A percentile compares a stretch with the other conserved stretches of the same genome.
These are phyloP conservation scores for Aspergillus fijiensis DNA, from an alignment of 2,329 filamentous ascomycete genomes.

Conservation along the genomic window DNA sequence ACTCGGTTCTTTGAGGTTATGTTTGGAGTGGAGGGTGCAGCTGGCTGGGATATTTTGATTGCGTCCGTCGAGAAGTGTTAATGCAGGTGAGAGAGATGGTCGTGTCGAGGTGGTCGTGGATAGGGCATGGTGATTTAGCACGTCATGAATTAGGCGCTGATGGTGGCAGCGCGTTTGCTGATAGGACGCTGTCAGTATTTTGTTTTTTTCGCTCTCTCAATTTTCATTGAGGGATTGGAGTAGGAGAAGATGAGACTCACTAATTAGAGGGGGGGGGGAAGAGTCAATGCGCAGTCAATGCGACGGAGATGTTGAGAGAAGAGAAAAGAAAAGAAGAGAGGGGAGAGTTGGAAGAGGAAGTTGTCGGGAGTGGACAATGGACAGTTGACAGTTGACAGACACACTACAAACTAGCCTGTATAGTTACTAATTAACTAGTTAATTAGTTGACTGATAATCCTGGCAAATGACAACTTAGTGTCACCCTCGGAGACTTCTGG, in stretches of 20 bases:
- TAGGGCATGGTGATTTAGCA: not conserved
- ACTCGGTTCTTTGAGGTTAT: not conserved
- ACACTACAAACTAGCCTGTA: not conserved
- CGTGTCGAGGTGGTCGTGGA: not conserved
- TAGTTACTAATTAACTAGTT: not conserved
- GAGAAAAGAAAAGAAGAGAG: conserved; percentile 6
- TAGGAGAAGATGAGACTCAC: not conserved
- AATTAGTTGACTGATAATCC: not conserved
- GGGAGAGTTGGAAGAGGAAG: conserved; percentile 5
- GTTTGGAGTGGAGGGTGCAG: not conserved
- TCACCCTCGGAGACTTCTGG: not conserved
- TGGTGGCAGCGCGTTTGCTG: not conserved
- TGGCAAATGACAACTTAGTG: not conserved
- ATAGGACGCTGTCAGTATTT: not conserved
- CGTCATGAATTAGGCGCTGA: not conserved
- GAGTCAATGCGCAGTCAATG: not conserved
- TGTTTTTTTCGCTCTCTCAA: not conserved
- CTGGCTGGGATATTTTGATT: not conserved
- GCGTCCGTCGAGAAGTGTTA: not conserved
- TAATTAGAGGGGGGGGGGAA: not conserved
- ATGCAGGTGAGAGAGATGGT: not conserved
- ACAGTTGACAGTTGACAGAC: not conserved
- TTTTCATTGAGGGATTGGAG: not conserved
- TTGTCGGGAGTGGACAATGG: not conserved
- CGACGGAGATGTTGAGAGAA: not conserved